Conservation (phyloP, 371 early-diverging fungal genomes). For the Vavraia culicis region DNA sequence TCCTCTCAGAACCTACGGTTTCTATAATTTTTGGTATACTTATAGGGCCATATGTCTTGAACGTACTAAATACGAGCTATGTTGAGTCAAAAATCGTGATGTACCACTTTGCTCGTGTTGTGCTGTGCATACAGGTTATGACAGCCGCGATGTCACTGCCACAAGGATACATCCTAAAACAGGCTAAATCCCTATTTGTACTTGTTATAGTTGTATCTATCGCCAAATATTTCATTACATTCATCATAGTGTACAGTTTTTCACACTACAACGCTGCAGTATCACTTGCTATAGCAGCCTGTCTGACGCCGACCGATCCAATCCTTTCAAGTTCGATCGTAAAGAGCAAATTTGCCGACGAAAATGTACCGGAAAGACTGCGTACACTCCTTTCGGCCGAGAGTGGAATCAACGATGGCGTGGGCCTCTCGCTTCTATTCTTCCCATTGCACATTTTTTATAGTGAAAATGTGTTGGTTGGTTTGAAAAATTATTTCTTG, state of each 20-base stretch:
- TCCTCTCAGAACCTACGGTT: constrained; percentile 66
- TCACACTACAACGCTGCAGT: neutral
- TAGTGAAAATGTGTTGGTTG: too few species aligned
- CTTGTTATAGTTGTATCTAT: constrained; percentile 59
- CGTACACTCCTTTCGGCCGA: constrained; percentile 64
- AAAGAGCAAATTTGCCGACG: constrained; percentile 70
- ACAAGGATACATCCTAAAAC: constrained; percentile 28
- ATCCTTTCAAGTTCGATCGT: constrained; percentile 71
- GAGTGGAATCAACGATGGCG: constrained; percentile 47
- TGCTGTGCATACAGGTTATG: constrained; percentile 41
- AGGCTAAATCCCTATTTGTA: constrained; percentile 49
- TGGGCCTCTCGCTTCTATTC: constrained; percentile 59
- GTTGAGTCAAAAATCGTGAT: constrained; percentile 48
- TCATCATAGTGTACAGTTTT: constrained; percentile 49
- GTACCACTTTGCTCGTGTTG: constrained; percentile 38
- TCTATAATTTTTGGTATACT: constrained; percentile 63
- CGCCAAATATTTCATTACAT: constrained; percentile 59
- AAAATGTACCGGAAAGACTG: constrained; percentile 55
- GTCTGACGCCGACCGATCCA: constrained; percentile 77
- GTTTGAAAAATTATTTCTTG: constrained; percentile 17
- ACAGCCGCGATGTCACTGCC: constrained; percentile 37
- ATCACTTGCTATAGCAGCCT: constrained; percentile 52
- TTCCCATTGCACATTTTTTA: constrained; percentile 45
- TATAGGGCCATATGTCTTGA: too few species aligned
- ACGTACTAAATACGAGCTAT: too few species aligned